Conservation (phyloP, 1,284 basidiomycete species). For the Ceratobasidium sp. region DNA sequence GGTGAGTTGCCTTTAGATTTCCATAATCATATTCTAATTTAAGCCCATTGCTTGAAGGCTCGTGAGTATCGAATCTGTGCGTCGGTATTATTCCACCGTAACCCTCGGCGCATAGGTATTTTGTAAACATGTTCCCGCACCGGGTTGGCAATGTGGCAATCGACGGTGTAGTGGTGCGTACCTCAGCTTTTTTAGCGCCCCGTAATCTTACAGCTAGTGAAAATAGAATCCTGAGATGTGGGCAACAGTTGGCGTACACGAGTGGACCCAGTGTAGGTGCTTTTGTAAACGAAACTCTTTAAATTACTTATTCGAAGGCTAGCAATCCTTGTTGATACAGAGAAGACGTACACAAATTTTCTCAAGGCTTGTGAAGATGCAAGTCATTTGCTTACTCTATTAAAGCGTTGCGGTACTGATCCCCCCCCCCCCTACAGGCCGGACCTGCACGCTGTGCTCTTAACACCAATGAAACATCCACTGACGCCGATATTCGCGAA, state of each 20-base stretch:
- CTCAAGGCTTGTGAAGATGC: slow-evolving; percentile 47
- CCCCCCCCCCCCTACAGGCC: slow-evolving; percentile 44
- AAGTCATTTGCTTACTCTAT: neutral
- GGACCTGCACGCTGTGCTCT: slow-evolving; percentile 50
- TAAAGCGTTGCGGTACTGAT: neutral
- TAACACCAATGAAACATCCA: slow-evolving; percentile 44
- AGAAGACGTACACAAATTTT: slow-evolving; percentile 49
- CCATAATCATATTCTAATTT: neutral
- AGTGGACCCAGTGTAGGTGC: slow-evolving; percentile 47
- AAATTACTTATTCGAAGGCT: neutral
- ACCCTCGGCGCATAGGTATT: slow-evolving; percentile 5
- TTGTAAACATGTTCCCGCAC: slow-evolving; percentile 48
- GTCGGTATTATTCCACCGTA: neutral
- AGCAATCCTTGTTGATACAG: slow-evolving; percentile 50
- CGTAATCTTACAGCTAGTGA: neutral
- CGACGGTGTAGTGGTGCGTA: slow-evolving; percentile 50
- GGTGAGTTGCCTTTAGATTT: slow-evolving; percentile 16
- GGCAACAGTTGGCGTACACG: slow-evolving; percentile 46
- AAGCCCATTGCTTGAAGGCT: neutral
- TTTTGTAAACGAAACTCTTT: neutral
- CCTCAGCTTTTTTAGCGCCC: neutral
- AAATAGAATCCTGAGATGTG: slow-evolving; percentile 49
- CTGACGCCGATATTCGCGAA: slow-evolving; percentile 43
- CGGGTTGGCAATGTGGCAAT: slow-evolving; percentile 49
- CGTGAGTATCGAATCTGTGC: neutral